Evolutionary conservation across 345 rosid species (phyloP).

Genomic region (Cardamine occulta): DNA sequence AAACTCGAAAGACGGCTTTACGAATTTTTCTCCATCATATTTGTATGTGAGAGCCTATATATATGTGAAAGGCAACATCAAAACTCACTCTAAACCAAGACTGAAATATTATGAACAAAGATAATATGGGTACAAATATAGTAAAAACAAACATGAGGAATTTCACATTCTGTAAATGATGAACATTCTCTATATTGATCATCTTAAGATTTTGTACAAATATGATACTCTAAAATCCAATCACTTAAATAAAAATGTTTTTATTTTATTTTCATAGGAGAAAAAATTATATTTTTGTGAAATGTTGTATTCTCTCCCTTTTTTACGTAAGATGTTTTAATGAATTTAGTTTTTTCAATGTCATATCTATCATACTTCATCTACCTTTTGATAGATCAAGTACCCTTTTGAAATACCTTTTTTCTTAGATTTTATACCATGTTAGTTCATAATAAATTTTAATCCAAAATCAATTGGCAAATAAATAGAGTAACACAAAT

Average conservation of each 20-base stretch:
- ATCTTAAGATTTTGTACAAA: not conserved
- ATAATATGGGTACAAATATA: not conserved
- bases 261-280: not conserved
- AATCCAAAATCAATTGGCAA: no score
- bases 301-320: not conserved
- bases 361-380: no score
- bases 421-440: no score
- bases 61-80: not conserved
- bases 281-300: no score
- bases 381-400: no score
- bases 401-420: no score
- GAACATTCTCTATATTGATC: no score
- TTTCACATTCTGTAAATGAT: not conserved
- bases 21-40: not conserved
- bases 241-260: not conserved
- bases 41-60: constrained; percentile 13
- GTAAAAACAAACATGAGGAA: not conserved
- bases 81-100: constrained; percentile 3
- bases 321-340: no score
- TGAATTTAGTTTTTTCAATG: no score
- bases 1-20: not conserved
- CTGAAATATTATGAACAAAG: not conserved
- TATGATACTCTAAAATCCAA: not conserved
- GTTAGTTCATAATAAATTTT: no score
- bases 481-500: no score